Conservation (phyloP, 2,329 filamentous ascomycete species). For the Periconia macrospinosa region DNA sequence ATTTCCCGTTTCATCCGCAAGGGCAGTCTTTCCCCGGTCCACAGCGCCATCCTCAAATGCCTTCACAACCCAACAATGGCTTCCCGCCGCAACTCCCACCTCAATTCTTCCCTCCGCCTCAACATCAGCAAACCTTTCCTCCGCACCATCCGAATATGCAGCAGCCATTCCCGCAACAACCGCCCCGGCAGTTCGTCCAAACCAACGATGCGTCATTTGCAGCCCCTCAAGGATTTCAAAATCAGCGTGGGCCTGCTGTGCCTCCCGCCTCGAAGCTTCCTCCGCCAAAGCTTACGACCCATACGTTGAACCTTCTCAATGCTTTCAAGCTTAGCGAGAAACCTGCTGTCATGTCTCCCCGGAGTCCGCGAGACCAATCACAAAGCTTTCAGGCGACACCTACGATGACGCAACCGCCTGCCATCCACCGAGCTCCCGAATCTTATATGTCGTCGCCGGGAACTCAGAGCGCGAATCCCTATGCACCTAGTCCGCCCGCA, state of each 20-base stretch:
- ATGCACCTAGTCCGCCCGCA: slow-evolving; percentile 30
- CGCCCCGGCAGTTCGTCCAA: slow-evolving; percentile 45
- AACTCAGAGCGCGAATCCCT: slow-evolving; percentile 11
- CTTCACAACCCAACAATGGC: slow-evolving; percentile 23
- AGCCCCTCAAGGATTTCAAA: slow-evolving; percentile 19
- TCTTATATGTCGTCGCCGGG: slow-evolving; percentile 23
- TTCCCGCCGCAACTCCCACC: slow-evolving; percentile 21
- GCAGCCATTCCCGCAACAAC: slow-evolving; percentile 28
- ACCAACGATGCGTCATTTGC: slow-evolving; percentile 25
- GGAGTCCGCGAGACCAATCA: slow-evolving; percentile 12
- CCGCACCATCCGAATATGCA: slow-evolving; percentile 23
- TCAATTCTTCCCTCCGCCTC: slow-evolving; percentile 25
- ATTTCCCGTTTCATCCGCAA: slow-evolving; percentile 50
- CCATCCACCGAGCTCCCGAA: slow-evolving; percentile 23
- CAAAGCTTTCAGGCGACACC: slow-evolving; percentile 25
- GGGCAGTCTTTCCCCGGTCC: slow-evolving; percentile 29
- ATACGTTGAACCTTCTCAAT: slow-evolving; percentile 60
- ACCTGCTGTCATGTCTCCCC: slow-evolving; percentile 16
- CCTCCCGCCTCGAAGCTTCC: slow-evolving; percentile 62
- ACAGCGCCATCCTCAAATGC: slow-evolving; percentile 29
- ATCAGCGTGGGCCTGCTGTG: slow-evolving; percentile 47
- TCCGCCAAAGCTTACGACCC: slow-evolving; percentile 59
- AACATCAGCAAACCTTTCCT: slow-evolving; percentile 16
- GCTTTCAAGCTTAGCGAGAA: slow-evolving; percentile 54
- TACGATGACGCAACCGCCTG: slow-evolving; percentile 23